phyloP scores from a whole-genome alignment of 2,329 filamentous ascomycete species.

The Chaetomiaceae sp. region DNA sequence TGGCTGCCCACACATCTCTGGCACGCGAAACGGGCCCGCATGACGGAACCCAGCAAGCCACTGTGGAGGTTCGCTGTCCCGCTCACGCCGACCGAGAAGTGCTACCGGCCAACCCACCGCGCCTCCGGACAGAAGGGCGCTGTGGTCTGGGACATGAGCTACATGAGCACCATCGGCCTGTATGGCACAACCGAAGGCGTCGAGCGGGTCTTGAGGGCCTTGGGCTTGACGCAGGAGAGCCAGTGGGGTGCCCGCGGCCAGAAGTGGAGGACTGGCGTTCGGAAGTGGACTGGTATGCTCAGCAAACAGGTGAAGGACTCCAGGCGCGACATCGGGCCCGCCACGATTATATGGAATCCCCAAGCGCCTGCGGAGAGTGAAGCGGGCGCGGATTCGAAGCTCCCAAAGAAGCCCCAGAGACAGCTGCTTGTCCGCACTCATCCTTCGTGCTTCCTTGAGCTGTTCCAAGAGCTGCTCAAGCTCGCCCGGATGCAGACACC shows the following conservation, averaged over 20 bases:
- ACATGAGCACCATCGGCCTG: conserved; percentile 78
- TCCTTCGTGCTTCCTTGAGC: conserved; percentile 68
- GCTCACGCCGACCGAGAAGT: conserved; percentile 80
- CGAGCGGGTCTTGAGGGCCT: conserved; percentile 55
- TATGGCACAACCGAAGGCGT: conserved; percentile 61
- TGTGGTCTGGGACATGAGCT: conserved; percentile 89
- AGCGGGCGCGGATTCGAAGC: conserved; percentile 7
- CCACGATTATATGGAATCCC: conserved; percentile 70
- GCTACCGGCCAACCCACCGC: conserved; percentile 80
- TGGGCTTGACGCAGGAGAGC: conserved; percentile 57
- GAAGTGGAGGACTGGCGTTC: conserved; percentile 60
- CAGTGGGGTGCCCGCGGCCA: conserved; percentile 58
- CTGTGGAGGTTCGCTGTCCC: conserved; percentile 90
- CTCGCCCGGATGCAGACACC: conserved; percentile 56
- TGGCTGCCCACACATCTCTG: conserved; percentile 94
- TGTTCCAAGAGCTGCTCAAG: conserved; percentile 58
- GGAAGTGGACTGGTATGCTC: conserved; percentile 45
- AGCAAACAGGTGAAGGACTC: conserved; percentile 48
- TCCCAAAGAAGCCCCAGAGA: conserved; percentile 24
- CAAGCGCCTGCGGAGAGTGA: conserved; percentile 22
- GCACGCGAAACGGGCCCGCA: conserved; percentile 85
- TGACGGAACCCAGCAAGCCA: conserved; percentile 71
- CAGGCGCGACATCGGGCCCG: conserved; percentile 60
- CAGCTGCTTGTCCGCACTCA: conserved; percentile 69
- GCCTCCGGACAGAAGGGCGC: conserved; percentile 69